Evolutionary conservation across 2,329 filamentous ascomycete species (phyloP).

Genomic region (Fusarium newnesense): DNA sequence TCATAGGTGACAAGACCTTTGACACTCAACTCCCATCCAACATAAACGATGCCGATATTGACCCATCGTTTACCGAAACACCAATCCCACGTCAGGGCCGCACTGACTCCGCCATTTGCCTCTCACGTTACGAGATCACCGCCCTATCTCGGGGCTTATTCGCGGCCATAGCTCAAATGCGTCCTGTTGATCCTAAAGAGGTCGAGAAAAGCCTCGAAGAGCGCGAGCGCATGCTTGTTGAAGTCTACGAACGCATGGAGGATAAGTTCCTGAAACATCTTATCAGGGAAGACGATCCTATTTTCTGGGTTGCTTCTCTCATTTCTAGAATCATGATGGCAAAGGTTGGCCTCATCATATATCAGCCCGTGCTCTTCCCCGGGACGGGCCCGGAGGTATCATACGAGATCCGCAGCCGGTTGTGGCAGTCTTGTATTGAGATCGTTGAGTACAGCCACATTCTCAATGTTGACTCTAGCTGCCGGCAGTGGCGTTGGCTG

Average conservation of each 20-base stretch:
- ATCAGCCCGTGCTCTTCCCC: slow-evolving; percentile 33
- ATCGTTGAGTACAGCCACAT: slow-evolving; percentile 36
- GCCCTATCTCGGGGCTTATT: slow-evolving; percentile 31
- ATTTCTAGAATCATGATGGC: slow-evolving; percentile 33
- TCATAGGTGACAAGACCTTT: slow-evolving; percentile 27
- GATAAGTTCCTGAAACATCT: slow-evolving; percentile 32
- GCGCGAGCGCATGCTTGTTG: slow-evolving; percentile 32
- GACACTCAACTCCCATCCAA: slow-evolving; percentile 36
- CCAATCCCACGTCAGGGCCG: slow-evolving; percentile 31
- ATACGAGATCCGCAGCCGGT: slow-evolving; percentile 23
- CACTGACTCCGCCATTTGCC: slow-evolving; percentile 30
- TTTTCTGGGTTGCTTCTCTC: slow-evolving; percentile 35
- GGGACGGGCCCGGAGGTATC: slow-evolving; percentile 30
- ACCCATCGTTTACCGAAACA: slow-evolving; percentile 25
- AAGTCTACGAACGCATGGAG: slow-evolving; percentile 36
- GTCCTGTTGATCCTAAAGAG: slow-evolving; percentile 24
- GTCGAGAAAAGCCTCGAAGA: slow-evolving; percentile 35
- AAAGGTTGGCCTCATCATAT: slow-evolving; percentile 32
- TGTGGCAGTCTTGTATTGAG: slow-evolving; percentile 37
- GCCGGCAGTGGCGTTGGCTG: slow-evolving; percentile 35
- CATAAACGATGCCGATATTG: slow-evolving; percentile 36
- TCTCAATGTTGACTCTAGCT: slow-evolving; percentile 30
- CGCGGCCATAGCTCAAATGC: slow-evolving; percentile 25
- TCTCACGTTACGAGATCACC: slow-evolving; percentile 28
- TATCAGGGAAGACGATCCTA: slow-evolving; percentile 27